These are phyloP conservation scores for Spergularia marina DNA, from an alignment of 148 eudicot genomes.

Conservation along the genomic window DNA sequence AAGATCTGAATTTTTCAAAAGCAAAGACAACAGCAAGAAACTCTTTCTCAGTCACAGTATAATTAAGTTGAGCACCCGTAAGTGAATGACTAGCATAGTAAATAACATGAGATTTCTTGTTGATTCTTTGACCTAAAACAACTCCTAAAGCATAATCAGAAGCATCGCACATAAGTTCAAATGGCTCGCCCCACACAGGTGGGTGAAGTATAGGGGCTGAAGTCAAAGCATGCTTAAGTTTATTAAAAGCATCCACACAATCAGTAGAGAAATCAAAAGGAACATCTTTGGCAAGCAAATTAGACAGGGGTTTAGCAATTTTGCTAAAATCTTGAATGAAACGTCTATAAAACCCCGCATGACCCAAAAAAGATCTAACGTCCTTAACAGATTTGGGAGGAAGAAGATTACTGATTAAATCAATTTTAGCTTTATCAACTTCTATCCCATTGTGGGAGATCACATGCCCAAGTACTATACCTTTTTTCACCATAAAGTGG, in stretches of 20 bases:
- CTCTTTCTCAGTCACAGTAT: background rate
- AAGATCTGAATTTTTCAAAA: constrained; percentile 1
- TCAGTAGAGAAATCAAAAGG: background rate
- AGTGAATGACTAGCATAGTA: background rate
- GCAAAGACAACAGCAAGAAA: background rate
- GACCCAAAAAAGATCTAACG: background rate
- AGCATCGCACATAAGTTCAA: background rate
- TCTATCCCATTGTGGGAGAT: background rate
- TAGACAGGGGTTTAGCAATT: constrained; percentile 1
- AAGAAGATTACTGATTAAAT: background rate
- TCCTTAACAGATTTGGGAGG: background rate
- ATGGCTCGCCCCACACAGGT: constrained; percentile 1
- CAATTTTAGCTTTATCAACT: background rate
- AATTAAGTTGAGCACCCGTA: background rate
- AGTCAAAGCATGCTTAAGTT: background rate
- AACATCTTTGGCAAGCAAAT: constrained; percentile 8
- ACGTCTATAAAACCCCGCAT: background rate
- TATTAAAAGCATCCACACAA: background rate
- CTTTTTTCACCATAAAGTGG: background rate
- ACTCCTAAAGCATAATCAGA: constrained; percentile 1
- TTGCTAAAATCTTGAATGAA: constrained; percentile 8
- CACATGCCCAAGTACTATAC: background rate
- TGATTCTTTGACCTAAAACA: constrained; percentile 3
- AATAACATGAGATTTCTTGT: background rate
- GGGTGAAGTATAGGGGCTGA: background rate